These are phyloP conservation scores for Omphalotus olearius DNA, from an alignment of 1,284 basidiomycete genomes.

Conservation along the genomic window DNA sequence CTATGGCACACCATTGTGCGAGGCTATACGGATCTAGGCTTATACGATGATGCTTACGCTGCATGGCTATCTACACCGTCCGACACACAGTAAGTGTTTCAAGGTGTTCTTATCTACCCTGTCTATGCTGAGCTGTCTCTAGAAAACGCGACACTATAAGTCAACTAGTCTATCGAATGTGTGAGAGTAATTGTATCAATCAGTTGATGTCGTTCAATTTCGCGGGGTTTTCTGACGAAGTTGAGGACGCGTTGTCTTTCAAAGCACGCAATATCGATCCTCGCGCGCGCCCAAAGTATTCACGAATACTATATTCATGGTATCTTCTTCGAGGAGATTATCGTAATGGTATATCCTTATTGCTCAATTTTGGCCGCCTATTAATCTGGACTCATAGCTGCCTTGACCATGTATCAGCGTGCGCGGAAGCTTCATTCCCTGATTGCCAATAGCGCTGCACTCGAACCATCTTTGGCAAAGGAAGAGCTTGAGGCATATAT, in stretches of 20 bases:
- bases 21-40: constrained; percentile 66
- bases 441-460: constrained; percentile 37
- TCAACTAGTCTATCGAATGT: constrained; percentile 88
- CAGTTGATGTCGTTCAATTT: constrained; percentile 84
- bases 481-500: constrained; percentile 82
- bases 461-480: constrained; percentile 59
- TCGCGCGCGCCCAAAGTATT: constrained; percentile 81
- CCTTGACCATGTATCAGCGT: constrained; percentile 91
- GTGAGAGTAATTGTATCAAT: constrained; percentile 82
- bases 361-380: constrained; percentile 11
- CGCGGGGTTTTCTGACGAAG: constrained; percentile 79
- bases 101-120: constrained; percentile 5
- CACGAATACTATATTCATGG: constrained; percentile 94
- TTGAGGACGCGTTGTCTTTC: constrained; percentile 88
- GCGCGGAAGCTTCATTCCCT: constrained; percentile 75
- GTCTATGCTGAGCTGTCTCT: constrained; percentile 12
- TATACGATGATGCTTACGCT: constrained; percentile 85
- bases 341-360: constrained; percentile 65
- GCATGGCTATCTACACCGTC: constrained; percentile 71
- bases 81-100: constrained; percentile 63
- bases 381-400: constrained; percentile 46
- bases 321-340: constrained; percentile 84
- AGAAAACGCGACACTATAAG: constrained; percentile 81
- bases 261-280: constrained; percentile 95
- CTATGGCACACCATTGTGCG: constrained; percentile 81